Percentiles rank a stretch among this genome's conserved stretches.
phyloP scores from a whole-genome alignment of 495 filamentous ascomycete genomes.

The Terfezia boudieri region DNA sequence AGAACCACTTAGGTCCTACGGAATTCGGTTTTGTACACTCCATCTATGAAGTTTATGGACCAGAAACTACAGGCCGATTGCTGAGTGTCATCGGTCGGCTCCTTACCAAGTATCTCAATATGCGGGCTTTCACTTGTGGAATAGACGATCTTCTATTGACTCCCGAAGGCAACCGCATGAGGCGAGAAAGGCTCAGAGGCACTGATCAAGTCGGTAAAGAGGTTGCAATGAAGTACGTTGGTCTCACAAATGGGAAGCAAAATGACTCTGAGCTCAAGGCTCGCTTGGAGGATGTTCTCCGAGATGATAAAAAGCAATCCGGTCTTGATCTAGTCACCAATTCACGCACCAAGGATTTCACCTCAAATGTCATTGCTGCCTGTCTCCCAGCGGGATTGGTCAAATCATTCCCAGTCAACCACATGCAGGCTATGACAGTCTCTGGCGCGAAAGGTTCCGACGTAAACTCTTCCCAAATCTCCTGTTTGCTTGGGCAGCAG shows the following conservation, averaged over 20 bases:
- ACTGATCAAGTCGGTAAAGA: constrained; percentile 56
- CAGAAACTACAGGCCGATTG: constrained; percentile 58
- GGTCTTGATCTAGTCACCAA: constrained; percentile 74
- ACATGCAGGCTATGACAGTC: constrained; percentile 97
- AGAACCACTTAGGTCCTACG: constrained; percentile 76
- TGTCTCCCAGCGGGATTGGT: constrained; percentile 65
- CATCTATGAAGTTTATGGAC: constrained; percentile 83
- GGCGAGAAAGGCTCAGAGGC: constrained; percentile 44
- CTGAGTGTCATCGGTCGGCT: constrained; percentile 77
- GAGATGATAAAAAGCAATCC: constrained; percentile 74
- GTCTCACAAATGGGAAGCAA: constrained; percentile 37
- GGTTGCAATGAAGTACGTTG: constrained; percentile 77
- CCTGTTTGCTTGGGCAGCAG: constrained; percentile 92
- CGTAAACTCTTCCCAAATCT: constrained; percentile 95
- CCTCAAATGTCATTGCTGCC: constrained; percentile 49
- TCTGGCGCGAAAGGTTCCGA: constrained; percentile 83
- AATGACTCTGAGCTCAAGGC: constrained; percentile 46
- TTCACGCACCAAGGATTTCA: constrained; percentile 42
- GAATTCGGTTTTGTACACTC: constrained; percentile 76
- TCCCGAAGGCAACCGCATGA: constrained; percentile 46
- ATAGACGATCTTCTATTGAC: constrained; percentile 91
- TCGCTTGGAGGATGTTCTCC: constrained; percentile 69
- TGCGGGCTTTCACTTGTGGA: constrained; percentile 88
- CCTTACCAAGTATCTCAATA: constrained; percentile 70
- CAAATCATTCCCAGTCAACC: constrained; percentile 87